Evolutionary conservation across 1,139 yeast genomes (phyloP).

Genomic region (Magnusiomyces tetraspermus): DNA sequence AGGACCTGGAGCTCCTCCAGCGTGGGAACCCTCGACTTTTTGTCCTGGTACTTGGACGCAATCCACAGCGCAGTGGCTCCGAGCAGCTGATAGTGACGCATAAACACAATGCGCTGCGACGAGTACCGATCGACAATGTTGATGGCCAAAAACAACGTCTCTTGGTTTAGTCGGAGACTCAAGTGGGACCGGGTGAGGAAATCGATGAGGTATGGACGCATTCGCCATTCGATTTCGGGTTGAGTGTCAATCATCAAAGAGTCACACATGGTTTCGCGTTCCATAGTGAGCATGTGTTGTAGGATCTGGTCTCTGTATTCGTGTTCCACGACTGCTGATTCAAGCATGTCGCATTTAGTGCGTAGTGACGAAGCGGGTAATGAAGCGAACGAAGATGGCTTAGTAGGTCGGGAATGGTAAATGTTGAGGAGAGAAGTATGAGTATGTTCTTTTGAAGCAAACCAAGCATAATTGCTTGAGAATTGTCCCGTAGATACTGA

Average conservation of each 20-base stretch:
- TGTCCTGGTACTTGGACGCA: slow-evolving; percentile 88
- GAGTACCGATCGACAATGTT: slow-evolving; percentile 84
- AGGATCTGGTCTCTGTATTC: slow-evolving; percentile 34
- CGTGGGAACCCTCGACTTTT: slow-evolving; percentile 75
- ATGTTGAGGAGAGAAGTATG: slow-evolving; percentile 11
- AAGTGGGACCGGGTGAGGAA: slow-evolving; percentile 75
- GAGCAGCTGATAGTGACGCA: slow-evolving; percentile 86
- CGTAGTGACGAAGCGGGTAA: neutral
- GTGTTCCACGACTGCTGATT: slow-evolving; percentile 14
- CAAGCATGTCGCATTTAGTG: slow-evolving; percentile 8
- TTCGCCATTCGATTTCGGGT: slow-evolving; percentile 86
- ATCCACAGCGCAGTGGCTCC: slow-evolving; percentile 94
- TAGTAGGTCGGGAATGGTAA: neutral
- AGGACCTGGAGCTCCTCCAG: slow-evolving; percentile 63
- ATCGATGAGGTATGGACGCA: slow-evolving; percentile 83
- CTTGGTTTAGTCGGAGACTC: slow-evolving; percentile 63
- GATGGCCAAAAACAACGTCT: slow-evolving; percentile 71
- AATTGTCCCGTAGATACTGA: no score
- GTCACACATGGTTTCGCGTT: slow-evolving; percentile 22
- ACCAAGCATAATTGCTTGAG: neutral
- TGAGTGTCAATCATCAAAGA: no score
- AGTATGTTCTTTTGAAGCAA: slow-evolving; percentile 3
- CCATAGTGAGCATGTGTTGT: slow-evolving; percentile 30
- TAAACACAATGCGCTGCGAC: slow-evolving; percentile 82
- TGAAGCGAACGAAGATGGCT: neutral